These are phyloP conservation scores for Isatis lusitanica DNA, from an alignment of 441 rosid genomes.

Conservation along the genomic window DNA sequence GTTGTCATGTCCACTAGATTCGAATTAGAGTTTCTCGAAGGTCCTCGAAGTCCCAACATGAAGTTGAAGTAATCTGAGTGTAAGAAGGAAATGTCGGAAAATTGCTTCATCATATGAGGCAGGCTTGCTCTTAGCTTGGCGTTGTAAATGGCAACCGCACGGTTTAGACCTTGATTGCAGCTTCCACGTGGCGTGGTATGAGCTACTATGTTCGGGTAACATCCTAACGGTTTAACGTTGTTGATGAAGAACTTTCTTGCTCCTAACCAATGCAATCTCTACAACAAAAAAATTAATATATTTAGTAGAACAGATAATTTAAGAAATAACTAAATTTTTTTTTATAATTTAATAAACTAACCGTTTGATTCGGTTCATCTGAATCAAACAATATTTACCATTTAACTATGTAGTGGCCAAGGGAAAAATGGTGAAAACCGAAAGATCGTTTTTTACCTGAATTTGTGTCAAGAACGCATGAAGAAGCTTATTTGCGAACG, in stretches of 20 bases:
- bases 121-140: conserved; percentile 7
- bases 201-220: conserved; percentile 26
- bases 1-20: conserved; percentile 5
- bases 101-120: background rate
- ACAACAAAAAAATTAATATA: background rate
- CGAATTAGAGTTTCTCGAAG: conserved; percentile 4
- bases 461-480: conserved; percentile 19
- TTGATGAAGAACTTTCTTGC: conserved; percentile 34
- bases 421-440: background rate
- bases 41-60: conserved; percentile 20
- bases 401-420: too few relatives aligned
- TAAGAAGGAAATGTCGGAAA: conserved; percentile 1
- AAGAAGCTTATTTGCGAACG: conserved; percentile 18
- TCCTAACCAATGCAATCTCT: conserved; percentile 31
- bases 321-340: too few relatives aligned
- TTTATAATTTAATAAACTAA: too few relatives aligned
- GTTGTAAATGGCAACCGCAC: conserved; percentile 5
- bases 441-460: background rate
- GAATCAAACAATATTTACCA: too few relatives aligned
- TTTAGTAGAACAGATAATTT: background rate
- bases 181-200: conserved; percentile 3
- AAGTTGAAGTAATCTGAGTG: conserved; percentile 30
- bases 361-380: too few relatives aligned
- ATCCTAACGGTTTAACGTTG: conserved; percentile 34
- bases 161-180: background rate